Base-by-base conservation (phyloP, 768 basidiomycete species). In the Leccinum sublutescens region DNA sequence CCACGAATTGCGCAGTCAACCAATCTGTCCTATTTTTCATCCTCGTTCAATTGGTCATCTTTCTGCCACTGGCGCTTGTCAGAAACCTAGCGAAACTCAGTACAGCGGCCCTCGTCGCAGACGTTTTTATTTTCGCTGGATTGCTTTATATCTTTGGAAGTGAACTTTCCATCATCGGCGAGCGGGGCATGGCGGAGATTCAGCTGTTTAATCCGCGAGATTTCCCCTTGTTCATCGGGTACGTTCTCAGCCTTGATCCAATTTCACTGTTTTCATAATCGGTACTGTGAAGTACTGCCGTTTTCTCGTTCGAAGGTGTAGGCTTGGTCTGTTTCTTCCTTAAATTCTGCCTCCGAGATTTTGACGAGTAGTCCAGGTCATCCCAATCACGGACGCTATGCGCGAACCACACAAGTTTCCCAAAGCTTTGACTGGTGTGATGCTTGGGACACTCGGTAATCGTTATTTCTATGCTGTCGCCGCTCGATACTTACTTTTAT, bases 341-440 rank as follows among this genome's bases (percentile, higher is more conserved):
- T 12, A 17, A 25, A 36, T 27, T 36, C 5, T 12, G 27, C 31
- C 19, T 47, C 33, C 6, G 25, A 27, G 11, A 23, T 52, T 49
- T 38, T 61, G 55, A 65, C 59, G 50, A 21, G 21, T 3, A 14
- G 34, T 62, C n/a, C 69, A 89, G 82, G 79, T 99, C 62, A 92
- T 99, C 61, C 97, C 97, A 19, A 97, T 99, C 67, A 93, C 93
- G 12, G 95, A 99, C 70, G 87, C 95, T 5, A 99, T 99, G 97
- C 82, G 84, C 25, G 94, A 98, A 70, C 97, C 96, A 2, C 86
- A 83, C 67, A 95, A 93, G 75, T 97, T 98, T 82, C 95, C 96
- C 5, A 77, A 74, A 51, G 93, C 89, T 4, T 75, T 99, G 50
- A 91, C 91, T 9, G 89, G 88, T 11, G 95, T 98, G 57, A 98